Evolutionary conservation across 441 rosid species (phyloP).

Genomic region (Populus tomentosa): DNA sequence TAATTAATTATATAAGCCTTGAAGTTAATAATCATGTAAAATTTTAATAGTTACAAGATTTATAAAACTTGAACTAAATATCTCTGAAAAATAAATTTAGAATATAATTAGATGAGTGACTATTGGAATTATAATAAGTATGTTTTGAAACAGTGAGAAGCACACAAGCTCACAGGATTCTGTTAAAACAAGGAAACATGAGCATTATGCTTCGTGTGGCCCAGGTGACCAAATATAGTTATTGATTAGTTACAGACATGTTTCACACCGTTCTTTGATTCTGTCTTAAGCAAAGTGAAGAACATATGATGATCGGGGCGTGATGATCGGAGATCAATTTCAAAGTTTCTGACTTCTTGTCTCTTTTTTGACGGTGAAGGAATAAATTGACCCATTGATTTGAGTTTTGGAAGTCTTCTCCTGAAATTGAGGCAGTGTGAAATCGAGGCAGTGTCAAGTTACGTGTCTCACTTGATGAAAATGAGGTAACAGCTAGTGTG

Average conservation of each 20-base stretch:
- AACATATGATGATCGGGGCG: not conserved
- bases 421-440: not conserved
- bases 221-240: not conserved
- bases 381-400: not conserved
- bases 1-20: accelerated
- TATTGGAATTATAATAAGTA: too few species aligned
- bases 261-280: too few species aligned
- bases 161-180: too few species aligned
- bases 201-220: not conserved
- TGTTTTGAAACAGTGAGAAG: too few species aligned
- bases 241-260: not conserved
- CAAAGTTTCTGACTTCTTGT: not conserved
- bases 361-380: not conserved
- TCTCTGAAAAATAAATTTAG: too few species aligned
- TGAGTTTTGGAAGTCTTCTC: not conserved
- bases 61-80: too few species aligned
- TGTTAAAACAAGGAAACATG: too few species aligned
- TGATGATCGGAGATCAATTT: not conserved
- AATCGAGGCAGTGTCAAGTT: not conserved
- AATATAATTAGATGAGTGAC: too few species aligned
- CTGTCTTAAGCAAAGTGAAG: not conserved
- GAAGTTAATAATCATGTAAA: too few species aligned
- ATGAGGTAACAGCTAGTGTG: too few species aligned
- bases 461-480: not conserved
- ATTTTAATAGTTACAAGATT: accelerated